Percentiles rank a stretch among this genome's conserved stretches.
Conservation (phyloP, 495 filamentous ascomycete genomes). For the Penicillium roqueforti region DNA sequence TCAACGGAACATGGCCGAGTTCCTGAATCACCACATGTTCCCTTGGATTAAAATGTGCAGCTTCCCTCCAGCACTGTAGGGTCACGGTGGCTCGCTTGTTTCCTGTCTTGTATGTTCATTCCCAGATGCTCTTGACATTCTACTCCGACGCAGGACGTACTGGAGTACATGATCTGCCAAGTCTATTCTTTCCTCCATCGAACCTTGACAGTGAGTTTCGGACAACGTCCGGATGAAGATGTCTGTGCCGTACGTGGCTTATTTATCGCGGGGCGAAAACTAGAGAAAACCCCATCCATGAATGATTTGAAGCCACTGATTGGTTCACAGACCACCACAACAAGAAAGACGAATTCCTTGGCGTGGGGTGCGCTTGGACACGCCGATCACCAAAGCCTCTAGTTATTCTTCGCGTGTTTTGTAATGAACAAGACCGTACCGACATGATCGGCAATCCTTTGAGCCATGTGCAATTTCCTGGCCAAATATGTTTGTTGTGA, state of each 20-base stretch:
- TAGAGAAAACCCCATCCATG: neutral
- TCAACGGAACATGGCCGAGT: neutral
- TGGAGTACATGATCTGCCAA: neutral
- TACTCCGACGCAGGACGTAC: neutral
- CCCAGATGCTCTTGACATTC: neutral
- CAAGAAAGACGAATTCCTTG: neutral
- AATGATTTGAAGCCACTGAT: slow-evolving; percentile 1
- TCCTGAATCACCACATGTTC: neutral
- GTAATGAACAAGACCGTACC: neutral
- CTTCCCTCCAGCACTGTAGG: neutral
- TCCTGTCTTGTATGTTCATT: neutral
- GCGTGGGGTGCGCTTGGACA: slow-evolving; percentile 11
- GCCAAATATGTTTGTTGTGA: neutral
- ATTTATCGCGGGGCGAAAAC: slow-evolving; percentile 1
- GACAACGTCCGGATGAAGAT: neutral
- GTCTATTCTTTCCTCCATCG: neutral
- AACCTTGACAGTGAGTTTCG: neutral
- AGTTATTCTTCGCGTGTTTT: neutral
- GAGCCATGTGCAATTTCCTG: neutral
- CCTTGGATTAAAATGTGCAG: neutral
- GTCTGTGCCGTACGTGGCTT: neutral
- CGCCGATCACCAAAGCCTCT: neutral
- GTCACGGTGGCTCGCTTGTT: neutral
- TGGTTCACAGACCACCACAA: neutral
- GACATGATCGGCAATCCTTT: neutral